A percentile compares a stretch with the other conserved stretches of the same genome.
Evolutionary conservation across 2,329 filamentous ascomycete genomes (phyloP).

Genomic region (Epichloe glyceriae): DNA sequence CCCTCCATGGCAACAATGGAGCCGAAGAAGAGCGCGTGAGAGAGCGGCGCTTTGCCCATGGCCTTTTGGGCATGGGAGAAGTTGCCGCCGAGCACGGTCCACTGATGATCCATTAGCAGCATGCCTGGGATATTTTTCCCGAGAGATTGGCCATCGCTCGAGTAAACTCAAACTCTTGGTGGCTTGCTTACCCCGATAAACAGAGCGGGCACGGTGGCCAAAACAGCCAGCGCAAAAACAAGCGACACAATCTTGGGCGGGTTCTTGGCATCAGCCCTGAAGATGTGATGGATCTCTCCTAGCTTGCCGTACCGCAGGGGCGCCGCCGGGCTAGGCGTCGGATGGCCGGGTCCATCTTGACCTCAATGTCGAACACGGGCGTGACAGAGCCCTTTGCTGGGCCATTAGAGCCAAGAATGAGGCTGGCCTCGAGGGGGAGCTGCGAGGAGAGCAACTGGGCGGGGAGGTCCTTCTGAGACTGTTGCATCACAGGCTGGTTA

Average conservation of each 20-base stretch:
- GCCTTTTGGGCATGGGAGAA: conserved; percentile 65
- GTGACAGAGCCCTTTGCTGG: conserved; percentile 52
- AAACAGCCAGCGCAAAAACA: conserved; percentile 60
- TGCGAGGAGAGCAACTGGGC: conserved; percentile 60
- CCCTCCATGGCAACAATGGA: conserved; percentile 80
- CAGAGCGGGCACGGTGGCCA: conserved; percentile 61
- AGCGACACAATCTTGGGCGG: conserved; percentile 70
- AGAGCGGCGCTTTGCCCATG: conserved; percentile 60
- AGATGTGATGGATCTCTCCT: conserved; percentile 81
- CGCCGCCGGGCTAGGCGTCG: conserved; percentile 47
- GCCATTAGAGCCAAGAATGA: conserved; percentile 82
- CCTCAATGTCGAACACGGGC: conserved; percentile 58
- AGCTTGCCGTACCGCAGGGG: conserved; percentile 75
- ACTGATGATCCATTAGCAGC: conserved; percentile 37
- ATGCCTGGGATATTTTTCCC: too few species aligned
- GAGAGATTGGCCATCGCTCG: too few species aligned
- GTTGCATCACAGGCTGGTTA: conserved; percentile 4
- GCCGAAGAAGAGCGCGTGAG: conserved; percentile 74
- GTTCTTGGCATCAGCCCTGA: conserved; percentile 66
- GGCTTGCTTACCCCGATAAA: conserved; percentile 44
- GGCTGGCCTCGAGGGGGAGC: conserved; percentile 60
- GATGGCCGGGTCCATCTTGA: conserved; percentile 49
- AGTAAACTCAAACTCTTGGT: too few species aligned
- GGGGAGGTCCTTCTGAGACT: conserved; percentile 86
- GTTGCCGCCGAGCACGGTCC: conserved; percentile 74